These are phyloP conservation scores for Globisporangium viniferum DNA, from an alignment of 352 stramenopile species.

Conservation along the genomic window DNA sequence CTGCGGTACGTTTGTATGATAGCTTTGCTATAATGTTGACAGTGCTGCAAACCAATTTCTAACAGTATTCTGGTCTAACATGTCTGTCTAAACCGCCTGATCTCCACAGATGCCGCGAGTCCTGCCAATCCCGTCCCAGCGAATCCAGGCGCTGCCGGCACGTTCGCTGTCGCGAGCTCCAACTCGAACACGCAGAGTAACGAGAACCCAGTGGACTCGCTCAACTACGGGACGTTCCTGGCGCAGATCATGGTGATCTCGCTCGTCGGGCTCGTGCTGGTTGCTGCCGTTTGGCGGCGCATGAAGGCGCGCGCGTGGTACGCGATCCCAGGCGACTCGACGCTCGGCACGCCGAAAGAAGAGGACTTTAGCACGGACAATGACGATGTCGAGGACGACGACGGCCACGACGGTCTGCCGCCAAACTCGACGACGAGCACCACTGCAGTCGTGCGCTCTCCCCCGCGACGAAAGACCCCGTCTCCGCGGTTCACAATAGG, in stretches of 20 bases:
- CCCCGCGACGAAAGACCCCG: constrained; percentile 22
- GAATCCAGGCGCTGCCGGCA: constrained; percentile 5
- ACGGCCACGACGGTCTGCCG: constrained; percentile 9
- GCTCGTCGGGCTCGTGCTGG: constrained; percentile 49
- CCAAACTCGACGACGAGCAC: constrained; percentile 18
- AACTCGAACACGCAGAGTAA: constrained; percentile 3
- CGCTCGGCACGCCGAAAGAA: constrained; percentile 17
- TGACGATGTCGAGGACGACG: constrained; percentile 20
- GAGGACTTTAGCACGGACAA: constrained; percentile 10
- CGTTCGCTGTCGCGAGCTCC: neutral
- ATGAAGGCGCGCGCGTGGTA: constrained; percentile 46
- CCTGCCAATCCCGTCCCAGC: neutral
- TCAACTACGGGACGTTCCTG: constrained; percentile 36
- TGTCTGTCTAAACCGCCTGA: neutral
- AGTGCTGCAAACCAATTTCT: neutral
- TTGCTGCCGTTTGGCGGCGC: constrained; percentile 50
- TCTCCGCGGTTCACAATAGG: constrained; percentile 49
- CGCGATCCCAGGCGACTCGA: constrained; percentile 40
- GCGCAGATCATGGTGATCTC: constrained; percentile 49
- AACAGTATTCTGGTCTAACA: neutral
- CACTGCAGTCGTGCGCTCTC: constrained; percentile 24
- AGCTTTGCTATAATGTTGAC: neutral
- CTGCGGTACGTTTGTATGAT: constrained; percentile 43
- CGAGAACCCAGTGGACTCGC: constrained; percentile 14
- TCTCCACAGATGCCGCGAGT: neutral